Evolutionary conservation across 352 stramenopile species (phyloP).

Genomic region (Hyaloperonospora brassicae): DNA sequence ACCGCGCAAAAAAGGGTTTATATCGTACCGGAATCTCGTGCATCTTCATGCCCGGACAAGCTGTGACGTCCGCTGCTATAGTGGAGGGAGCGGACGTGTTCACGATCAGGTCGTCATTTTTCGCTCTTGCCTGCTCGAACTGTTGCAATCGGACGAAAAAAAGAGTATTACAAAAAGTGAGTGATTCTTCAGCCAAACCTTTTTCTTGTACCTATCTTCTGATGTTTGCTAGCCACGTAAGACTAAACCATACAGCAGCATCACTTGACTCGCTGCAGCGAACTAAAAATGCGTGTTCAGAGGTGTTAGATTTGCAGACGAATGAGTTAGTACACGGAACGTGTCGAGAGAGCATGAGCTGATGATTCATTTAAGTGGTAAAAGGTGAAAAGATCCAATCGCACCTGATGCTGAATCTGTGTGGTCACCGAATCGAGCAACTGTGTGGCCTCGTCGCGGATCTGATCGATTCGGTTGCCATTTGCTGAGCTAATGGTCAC

Average conservation of each 20-base stretch:
- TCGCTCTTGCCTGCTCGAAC: slow-evolving; percentile 66
- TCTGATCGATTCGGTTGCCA: no score
- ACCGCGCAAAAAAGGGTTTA: neutral
- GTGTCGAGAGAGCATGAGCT: no score
- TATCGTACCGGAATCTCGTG: slow-evolving; percentile 65
- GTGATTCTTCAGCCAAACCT: no score
- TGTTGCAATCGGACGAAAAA: slow-evolving; percentile 15
- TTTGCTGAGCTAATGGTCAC: no score
- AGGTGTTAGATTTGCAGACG: neutral
- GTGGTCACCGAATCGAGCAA: slow-evolving; percentile 30
- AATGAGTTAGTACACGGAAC: no score
- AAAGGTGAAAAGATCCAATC: no score
- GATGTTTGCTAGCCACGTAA: no score
- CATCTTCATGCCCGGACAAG: slow-evolving; percentile 46
- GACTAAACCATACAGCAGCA: no score
- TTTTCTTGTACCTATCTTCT: no score
- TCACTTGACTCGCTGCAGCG: neutral
- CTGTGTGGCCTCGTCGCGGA: no score
- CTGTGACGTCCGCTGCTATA: slow-evolving; percentile 11
- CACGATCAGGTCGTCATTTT: slow-evolving; percentile 68
- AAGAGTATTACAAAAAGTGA: neutral
- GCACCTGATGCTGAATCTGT: slow-evolving; percentile 52
- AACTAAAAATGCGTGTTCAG: neutral
- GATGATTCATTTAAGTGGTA: no score
- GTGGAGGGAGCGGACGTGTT: slow-evolving; percentile 39